Evolutionary conservation across 2,329 filamentous ascomycete genomes (phyloP), one percentile per base, ranked within the genome.

Genomic region (Stenocarpella maydis): DNA sequence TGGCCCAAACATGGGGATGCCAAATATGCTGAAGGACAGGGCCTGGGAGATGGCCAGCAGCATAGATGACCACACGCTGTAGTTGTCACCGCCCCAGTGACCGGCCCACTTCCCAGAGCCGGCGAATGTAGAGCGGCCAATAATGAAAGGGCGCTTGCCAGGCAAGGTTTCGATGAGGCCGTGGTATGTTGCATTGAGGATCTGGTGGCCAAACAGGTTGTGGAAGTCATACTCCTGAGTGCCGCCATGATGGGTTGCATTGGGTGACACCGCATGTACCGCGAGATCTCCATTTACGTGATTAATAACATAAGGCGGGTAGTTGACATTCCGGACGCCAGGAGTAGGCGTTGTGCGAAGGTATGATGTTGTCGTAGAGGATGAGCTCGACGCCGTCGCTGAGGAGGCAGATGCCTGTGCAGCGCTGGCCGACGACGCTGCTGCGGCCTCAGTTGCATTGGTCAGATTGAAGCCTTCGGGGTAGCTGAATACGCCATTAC

Each of bases 1-100:
- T 26, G 87, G 85, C 10, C 91, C 91, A 72, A 93, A 93, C 91
- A 94, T 93, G 14, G 92, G 92, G 45, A 94, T 89, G 37, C 91
- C 91, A 72, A 91, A 93, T 5, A 94, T 84, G 1, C 87, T 88
- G 79, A 94, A 95, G 3, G 88, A 90, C 0, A 97, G 83, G 1
- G 92, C 92, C 78, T 95, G 92, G 0, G 92, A 88, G 74, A 96
- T 96, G 14, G 90, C 90, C 78, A 91, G 90, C 78, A 87, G 91
- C 87, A 95, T 92, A 77, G 90, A 91, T 0, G 86, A 85, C 88
- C 91, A 95, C 17, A 87, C 85, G 3, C 90, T 91, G 21, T 83
- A 81, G 75, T 94, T 95, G 78, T 95, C 90, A 41, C 91, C 92
- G 37, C 92, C 92, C 93, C 93, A 97, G 79, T 96, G 93, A 1